A percentile compares a stretch with the other conserved stretches of the same genome.
Conservation (phyloP, 805 yeast genomes). For the Sugiyamaella marilandica region DNA sequence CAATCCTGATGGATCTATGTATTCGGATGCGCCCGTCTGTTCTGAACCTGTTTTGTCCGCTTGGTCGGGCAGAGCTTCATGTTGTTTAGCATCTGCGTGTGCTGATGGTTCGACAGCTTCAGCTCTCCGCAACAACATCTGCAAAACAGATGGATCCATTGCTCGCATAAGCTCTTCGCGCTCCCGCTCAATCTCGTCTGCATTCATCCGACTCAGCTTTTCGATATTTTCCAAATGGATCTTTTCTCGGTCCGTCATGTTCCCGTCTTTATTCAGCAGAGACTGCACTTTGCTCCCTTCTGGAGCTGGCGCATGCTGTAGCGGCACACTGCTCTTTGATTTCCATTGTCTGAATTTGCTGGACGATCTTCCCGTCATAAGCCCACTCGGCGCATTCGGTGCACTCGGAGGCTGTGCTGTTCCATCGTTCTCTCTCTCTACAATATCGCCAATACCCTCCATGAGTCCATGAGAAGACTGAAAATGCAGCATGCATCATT, state of each 20-base stretch:
- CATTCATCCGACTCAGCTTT: conserved; percentile 55
- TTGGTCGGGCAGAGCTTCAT: conserved; percentile 7
- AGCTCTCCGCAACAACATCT: conserved; percentile 37
- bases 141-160: conserved; percentile 64
- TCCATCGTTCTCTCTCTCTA: conserved; percentile 38
- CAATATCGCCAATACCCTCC: conserved; percentile 71
- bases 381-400: conserved; percentile 1
- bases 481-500: not conserved
- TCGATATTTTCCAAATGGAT: conserved; percentile 74
- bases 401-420: conserved; percentile 14
- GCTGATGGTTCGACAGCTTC: conserved; percentile 37
- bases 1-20: not conserved
- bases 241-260: conserved; percentile 58
- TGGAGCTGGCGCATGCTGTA: conserved; percentile 1
- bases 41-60: not conserved
- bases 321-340: not conserved
- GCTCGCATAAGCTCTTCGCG: conserved; percentile 60
- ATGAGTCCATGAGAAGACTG: conserved; percentile 30
- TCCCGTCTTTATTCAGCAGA: conserved; percentile 16
- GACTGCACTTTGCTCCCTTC: conserved; percentile 5
- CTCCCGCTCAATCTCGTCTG: conserved; percentile 59
- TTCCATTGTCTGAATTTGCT: conserved; percentile 3
- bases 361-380: conserved; percentile 2
- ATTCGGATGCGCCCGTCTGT: not conserved
- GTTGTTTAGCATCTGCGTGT: not conserved